phyloP scores from a whole-genome alignment of 371 early-diverging fungal species.

The Dinochytrium kinnereticum region DNA sequence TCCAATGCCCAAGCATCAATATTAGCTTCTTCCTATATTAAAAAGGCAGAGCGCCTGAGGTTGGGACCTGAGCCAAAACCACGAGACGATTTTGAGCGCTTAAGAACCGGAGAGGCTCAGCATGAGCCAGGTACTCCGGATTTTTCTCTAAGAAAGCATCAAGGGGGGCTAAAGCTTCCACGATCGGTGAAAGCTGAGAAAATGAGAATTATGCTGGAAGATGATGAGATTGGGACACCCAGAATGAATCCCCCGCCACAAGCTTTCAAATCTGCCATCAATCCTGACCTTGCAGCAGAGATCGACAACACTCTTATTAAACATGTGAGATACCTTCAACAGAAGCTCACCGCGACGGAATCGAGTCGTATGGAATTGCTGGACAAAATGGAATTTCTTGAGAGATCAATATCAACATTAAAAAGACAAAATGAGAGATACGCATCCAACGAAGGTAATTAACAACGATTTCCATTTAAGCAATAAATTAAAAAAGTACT shows the following conservation, averaged over 20 bases:
- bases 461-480: background rate
- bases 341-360: constrained; percentile 17
- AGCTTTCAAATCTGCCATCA: constrained; percentile 6
- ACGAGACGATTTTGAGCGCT: too few species aligned
- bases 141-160: too few species aligned
- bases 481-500: background rate
- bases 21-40: too few species aligned
- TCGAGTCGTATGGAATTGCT: background rate
- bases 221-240: background rate
- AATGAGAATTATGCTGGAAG: too few species aligned
- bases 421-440: constrained; percentile 19
- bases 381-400: constrained; percentile 14
- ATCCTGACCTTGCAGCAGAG: constrained; percentile 24
- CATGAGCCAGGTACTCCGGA: too few species aligned
- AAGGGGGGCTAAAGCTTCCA: too few species aligned
- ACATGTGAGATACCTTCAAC: constrained; percentile 19
- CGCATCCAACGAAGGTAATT: constrained; percentile 21
- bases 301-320: constrained; percentile 25
- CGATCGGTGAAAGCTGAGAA: too few species aligned
- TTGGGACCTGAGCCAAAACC: too few species aligned
- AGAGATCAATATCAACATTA: background rate
- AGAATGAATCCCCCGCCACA: background rate
- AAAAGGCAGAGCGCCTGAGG: too few species aligned
- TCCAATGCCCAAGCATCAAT: too few species aligned
- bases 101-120: too few species aligned